Base-by-base conservation (phyloP, 805 yeast genomes). In the Ogataea trehaloabstinens region DNA sequence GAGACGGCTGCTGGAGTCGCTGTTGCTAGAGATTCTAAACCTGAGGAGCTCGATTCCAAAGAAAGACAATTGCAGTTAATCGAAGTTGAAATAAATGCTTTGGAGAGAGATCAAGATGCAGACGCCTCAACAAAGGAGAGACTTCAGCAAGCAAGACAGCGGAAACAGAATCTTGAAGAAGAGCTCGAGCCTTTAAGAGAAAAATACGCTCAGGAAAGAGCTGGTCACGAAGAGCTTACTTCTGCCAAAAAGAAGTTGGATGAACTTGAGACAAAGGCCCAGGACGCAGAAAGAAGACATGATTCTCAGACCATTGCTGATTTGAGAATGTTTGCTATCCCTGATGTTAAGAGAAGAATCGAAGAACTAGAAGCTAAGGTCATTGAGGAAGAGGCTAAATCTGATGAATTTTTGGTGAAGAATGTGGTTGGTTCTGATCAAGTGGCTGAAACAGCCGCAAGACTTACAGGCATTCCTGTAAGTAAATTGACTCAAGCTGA, bases 1-100 rank as follows among this genome's bases (percentile, higher is more conserved):
- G 97, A 93, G 61, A 76, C 96, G 5, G 95, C 97, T 31, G 98
- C 98, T 3, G 76, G 95, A 40, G 98, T 93, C 30, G 98, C 98
- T 1, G 99, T 93, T 37, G 96, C 96, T 4, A 80, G 99, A 66
- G 99, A 93, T 62, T 91, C 98, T 3, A 88, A 87, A 61, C 99
- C 99, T 2, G 99, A 93, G 65, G 96, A 89, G 62, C 74, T 93
- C 55, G 99, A 93, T 67, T 83, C 82, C 31, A 76, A 89, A 52
- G 99, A 93, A 66, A 85, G 99, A 64, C 88, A 88, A 67, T 73
- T 90, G 34, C 95, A 89, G 61, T 76, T 93, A 51, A 67, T 93
- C 24, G 95, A 91, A 55, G 98, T 93, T 42, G 99, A 93, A 66
- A 91, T 93, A 59, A 87, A 88, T 59, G 99, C 99, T 1, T 74